Percentiles rank a stretch among this genome's conserved stretches.
Conservation (phyloP, 345 rosid species). For the Brassica incana region DNA sequence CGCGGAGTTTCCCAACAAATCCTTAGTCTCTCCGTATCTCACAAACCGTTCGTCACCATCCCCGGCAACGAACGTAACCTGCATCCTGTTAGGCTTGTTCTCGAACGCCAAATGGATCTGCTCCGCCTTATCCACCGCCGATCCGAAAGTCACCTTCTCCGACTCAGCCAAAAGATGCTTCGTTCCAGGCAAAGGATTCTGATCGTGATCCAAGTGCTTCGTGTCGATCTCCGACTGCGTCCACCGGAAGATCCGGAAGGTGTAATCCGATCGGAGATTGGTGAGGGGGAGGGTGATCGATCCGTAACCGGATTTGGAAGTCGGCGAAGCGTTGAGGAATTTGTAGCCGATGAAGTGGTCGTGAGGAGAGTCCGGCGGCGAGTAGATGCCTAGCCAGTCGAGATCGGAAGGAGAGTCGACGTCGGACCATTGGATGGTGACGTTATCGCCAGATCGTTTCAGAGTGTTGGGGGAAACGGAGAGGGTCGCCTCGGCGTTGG, state of each 20-base stretch:
- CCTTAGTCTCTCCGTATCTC: constrained; percentile 65
- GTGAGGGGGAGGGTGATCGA: constrained; percentile 64
- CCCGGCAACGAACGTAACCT: constrained; percentile 73
- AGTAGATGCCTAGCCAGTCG: constrained; percentile 86
- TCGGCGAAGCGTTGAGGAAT: constrained; percentile 62
- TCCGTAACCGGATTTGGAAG: constrained; percentile 67
- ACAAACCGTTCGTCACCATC: constrained; percentile 66
- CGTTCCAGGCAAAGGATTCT: constrained; percentile 76
- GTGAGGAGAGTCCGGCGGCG: constrained; percentile 70
- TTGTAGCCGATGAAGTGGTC: constrained; percentile 78
- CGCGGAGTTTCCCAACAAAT: constrained; percentile 39
- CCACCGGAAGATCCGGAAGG: constrained; percentile 95
- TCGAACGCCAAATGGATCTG: constrained; percentile 80
- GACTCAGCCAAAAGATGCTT: constrained; percentile 58
- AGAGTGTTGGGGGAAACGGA: constrained; percentile 50
- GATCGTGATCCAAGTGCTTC: constrained; percentile 66
- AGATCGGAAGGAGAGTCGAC: constrained; percentile 71
- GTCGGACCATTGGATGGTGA: constrained; percentile 67
- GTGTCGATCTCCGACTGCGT: constrained; percentile 57
- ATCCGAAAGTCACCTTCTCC: constrained; percentile 49
- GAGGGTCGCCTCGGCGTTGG: constrained; percentile 42
- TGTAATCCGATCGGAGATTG: constrained; percentile 72
- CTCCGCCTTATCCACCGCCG: constrained; percentile 60
- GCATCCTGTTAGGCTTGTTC: constrained; percentile 61
- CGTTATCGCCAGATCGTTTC: constrained; percentile 62